Conservation (phyloP, 495 filamentous ascomycete genomes). For the Aspergillus hancockii region DNA sequence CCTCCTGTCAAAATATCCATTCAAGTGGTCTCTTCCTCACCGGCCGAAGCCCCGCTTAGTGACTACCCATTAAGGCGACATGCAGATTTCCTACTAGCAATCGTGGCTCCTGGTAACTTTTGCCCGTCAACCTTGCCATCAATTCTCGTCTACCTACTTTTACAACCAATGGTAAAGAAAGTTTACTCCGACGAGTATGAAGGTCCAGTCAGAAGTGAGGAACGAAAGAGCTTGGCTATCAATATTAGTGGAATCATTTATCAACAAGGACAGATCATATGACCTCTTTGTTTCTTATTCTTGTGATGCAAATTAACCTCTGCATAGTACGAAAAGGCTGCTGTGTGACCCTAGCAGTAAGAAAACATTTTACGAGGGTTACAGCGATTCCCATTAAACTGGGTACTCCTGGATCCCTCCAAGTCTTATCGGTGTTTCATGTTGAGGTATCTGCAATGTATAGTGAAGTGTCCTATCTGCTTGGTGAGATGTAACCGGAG, state of each 20-base stretch:
- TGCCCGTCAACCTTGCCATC: neutral
- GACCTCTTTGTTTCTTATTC: neutral
- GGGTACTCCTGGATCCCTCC: neutral
- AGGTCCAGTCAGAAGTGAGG: neutral
- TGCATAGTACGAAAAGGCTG: neutral
- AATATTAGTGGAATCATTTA: neutral
- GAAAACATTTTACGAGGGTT: neutral
- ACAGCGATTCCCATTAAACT: neutral
- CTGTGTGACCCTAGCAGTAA: neutral
- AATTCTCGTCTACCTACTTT: neutral
- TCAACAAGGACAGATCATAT: neutral
- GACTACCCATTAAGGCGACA: constrained; percentile 1
- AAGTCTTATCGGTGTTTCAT: neutral
- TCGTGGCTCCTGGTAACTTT: neutral
- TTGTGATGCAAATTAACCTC: neutral
- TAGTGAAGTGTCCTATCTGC: neutral
- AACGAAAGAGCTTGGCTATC: neutral
- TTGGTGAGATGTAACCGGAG: neutral
- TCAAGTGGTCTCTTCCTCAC: neutral
- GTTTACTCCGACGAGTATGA: neutral
- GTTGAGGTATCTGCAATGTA: neutral
- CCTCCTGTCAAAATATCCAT: neutral
- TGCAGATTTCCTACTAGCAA: neutral
- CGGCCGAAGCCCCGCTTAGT: neutral
- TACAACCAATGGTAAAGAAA: neutral